phyloP scores from a whole-genome alignment of 2,329 filamentous ascomycete genomes.

The Talaromyces sp. region DNA sequence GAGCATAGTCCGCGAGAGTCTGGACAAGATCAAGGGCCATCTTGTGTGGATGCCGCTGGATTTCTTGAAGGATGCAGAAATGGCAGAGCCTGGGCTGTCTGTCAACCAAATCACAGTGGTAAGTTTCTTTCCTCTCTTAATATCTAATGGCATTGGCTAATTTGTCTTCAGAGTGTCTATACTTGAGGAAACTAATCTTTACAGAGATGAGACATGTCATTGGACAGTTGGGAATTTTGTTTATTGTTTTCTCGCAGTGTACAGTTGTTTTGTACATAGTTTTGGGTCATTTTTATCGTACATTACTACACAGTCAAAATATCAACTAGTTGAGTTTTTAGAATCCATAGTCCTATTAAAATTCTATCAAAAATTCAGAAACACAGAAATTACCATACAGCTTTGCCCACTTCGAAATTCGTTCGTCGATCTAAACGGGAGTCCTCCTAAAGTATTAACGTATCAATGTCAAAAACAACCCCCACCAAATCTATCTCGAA shows the following conservation, averaged over 20 bases:
- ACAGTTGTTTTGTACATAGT: not conserved
- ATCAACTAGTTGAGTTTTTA: not conserved
- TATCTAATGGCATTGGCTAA: not conserved
- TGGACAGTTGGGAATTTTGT: not conserved
- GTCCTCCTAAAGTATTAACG: not conserved
- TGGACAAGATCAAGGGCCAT: slow-evolving; percentile 79
- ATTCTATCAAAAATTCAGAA: not conserved
- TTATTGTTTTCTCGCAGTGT: not conserved
- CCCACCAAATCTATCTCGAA: not conserved
- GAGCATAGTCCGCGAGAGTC: slow-evolving; percentile 65
- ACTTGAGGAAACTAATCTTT: not conserved
- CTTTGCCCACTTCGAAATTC: no score
- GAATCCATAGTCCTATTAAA: not conserved
- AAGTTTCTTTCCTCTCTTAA: slow-evolving; percentile 52
- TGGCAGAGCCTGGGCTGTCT: slow-evolving; percentile 84
- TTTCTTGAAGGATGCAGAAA: slow-evolving; percentile 41
- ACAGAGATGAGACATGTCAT: not conserved
- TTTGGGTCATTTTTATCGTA: not conserved
- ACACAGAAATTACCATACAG: no score
- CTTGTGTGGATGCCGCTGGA: slow-evolving; percentile 93
- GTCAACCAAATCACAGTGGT: slow-evolving; percentile 82
- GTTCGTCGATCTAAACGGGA: not conserved
- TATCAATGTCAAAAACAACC: not conserved
- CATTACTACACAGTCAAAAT: not conserved
- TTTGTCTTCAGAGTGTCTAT: slow-evolving; percentile 5